Evolutionary conservation across 495 filamentous ascomycete genomes (phyloP).

Genomic region (Podospora australis): DNA sequence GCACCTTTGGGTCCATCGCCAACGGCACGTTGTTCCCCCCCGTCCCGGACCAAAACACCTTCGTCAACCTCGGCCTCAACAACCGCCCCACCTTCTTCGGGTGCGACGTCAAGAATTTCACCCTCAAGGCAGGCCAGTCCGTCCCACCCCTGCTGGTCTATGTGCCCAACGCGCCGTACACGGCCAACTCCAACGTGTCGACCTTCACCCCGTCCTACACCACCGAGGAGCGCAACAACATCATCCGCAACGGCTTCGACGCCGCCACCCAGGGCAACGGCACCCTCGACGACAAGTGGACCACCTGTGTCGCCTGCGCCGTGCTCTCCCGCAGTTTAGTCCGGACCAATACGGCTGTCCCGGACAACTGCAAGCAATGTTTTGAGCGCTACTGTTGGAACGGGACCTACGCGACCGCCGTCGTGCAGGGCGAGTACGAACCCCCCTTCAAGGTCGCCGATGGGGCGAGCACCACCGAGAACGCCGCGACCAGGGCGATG

Average conservation of each 20-base stretch:
- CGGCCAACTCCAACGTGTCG: conserved; percentile 60
- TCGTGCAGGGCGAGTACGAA: conserved; percentile 24
- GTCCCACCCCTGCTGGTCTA: conserved; percentile 74
- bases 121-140: conserved; percentile 29
- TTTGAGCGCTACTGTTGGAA: conserved; percentile 87
- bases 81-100: conserved; percentile 87
- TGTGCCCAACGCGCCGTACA: conserved; percentile 82
- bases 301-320: conserved; percentile 78
- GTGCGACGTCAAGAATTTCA: conserved; percentile 67
- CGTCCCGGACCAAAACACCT: conserved; percentile 77
- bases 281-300: conserved; percentile 66
- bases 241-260: conserved; percentile 80
- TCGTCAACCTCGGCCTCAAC: conserved; percentile 83
- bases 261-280: conserved; percentile 75
- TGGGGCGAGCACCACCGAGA: conserved; percentile 5
- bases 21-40: conserved; percentile 82
- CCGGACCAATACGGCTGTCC: conserved; percentile 57
- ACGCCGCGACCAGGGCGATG: neutral
- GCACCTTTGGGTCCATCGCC: conserved; percentile 54
- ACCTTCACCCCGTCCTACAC: conserved; percentile 64
- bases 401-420: conserved; percentile 51
- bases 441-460: conserved; percentile 26
- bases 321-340: conserved; percentile 70
- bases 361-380: conserved; percentile 63
- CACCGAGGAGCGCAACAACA: conserved; percentile 57